A percentile compares a stretch with the other conserved stretches of the same genome.
Evolutionary conservation across 805 yeast species (phyloP).

Genomic region (Teunomyces atbi): DNA sequence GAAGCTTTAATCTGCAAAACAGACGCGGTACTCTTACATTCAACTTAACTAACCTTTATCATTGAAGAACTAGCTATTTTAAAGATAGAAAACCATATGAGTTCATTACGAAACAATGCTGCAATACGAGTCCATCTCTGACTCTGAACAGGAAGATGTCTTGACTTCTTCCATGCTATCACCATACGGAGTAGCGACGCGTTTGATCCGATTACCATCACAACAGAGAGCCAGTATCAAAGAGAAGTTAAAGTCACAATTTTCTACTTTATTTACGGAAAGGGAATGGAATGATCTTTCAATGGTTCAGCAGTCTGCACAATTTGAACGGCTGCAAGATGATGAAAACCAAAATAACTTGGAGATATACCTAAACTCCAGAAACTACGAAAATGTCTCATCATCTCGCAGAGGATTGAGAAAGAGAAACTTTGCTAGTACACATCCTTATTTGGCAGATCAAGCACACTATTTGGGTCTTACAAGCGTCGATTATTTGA

Average conservation of each 20-base stretch:
- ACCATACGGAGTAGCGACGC: not conserved
- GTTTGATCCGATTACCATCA: not conserved
- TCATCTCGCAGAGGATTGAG: conserved; percentile 30
- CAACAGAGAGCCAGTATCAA: not conserved
- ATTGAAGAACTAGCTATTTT: not conserved
- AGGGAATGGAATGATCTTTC: conserved; percentile 9
- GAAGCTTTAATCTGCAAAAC: not conserved
- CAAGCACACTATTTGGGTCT: conserved; percentile 45
- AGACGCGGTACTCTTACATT: not conserved
- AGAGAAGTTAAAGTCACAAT: not conserved
- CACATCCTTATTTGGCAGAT: conserved; percentile 45
- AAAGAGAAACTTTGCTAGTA: conserved; percentile 42
- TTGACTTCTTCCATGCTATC: conserved; percentile 14
- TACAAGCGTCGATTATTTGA: conserved; percentile 32
- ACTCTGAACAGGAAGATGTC: conserved; percentile 27
- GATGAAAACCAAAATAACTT: conserved; percentile 13
- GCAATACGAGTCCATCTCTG: conserved; percentile 21
- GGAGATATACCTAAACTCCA: conserved; percentile 13
- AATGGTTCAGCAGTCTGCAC: not conserved
- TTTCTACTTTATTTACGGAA: conserved; percentile 1
- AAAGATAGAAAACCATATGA: not conserved
- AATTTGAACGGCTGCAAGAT: conserved; percentile 2
- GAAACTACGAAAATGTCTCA: conserved; percentile 10
- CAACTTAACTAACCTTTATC: not conserved
- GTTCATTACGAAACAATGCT: conserved; percentile 1